phyloP scores from a whole-genome alignment of 352 stramenopile genomes.

The Globisporangium nunn region DNA sequence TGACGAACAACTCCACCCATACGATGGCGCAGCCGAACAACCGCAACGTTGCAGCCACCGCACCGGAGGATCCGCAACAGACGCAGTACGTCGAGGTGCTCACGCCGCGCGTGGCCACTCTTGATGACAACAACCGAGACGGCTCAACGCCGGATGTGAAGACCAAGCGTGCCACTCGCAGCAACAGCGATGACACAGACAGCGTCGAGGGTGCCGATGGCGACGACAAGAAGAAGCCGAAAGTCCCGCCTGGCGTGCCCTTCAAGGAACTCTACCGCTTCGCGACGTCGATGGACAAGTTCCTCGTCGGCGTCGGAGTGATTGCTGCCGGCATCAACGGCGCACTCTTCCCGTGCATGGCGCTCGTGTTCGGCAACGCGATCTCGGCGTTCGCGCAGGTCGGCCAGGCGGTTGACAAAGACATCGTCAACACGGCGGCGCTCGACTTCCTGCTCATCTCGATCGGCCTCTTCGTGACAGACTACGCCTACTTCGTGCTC shows the following conservation, averaged over 20 bases:
- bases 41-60: background rate
- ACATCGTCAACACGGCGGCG: slow-evolving; percentile 10
- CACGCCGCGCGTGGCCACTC: background rate
- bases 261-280: slow-evolving; percentile 1
- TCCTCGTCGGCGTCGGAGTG: background rate
- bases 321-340: background rate
- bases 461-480: slow-evolving; percentile 14
- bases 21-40: background rate
- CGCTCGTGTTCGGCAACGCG: slow-evolving; percentile 17
- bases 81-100: slow-evolving; percentile 1
- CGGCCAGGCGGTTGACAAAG: slow-evolving; percentile 7
- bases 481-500: slow-evolving; percentile 12
- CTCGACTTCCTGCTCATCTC: slow-evolving; percentile 16
- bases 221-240: background rate
- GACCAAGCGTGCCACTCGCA: background rate
- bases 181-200: background rate
- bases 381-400: slow-evolving; percentile 11
- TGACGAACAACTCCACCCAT: background rate
- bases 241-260: slow-evolving; percentile 2
- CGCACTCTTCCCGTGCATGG: slow-evolving; percentile 1
- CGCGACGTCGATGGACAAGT: background rate
- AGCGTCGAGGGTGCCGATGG: background rate
- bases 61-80: background rate
- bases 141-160: background rate
- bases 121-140: background rate